Evolutionary conservation across 306 rosid species (phyloP), one percentile per base, ranked within the genome.

Genomic region (Crotalaria pallida): DNA sequence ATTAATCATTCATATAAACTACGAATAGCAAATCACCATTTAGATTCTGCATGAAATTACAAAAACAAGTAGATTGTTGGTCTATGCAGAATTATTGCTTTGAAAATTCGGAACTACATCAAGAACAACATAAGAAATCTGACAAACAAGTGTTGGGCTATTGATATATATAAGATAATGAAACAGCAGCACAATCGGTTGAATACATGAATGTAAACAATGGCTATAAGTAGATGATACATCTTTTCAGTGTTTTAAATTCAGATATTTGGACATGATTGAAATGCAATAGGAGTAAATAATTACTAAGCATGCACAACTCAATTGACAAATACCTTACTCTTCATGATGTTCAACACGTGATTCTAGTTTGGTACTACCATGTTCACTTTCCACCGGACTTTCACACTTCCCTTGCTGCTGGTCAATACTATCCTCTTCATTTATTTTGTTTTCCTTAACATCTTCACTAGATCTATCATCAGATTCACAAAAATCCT

Each of bases 381-480:
- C 49, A 15, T 75, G 48, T 65, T 53, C 76, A 36, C 71, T 62
- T 34, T 34, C 64, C 45, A 70, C 55, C 47, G 72, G 65, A 47
- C 12, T 44, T 29, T 53, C 73, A 31, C 51, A 61, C 34, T 34
- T 67, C 48, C 48, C 45, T 7, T 29, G 74, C 51, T 75, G 74
- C 38, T 67, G 73, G 13, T 72, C 74, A 58, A 26, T 7, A 58
- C 64, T 40, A 45, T 34, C 29, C 72, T 16, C 51, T 74, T 84
- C 84, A 71, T 12, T 68, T 57, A 40, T n/a, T 41, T 64, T 4
- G 24, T 80, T 70, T 56, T 73, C 50, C 58, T 29, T 51, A 17
- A n/a, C 58, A 29, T 69, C 80, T 63, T 77, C 77, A 49, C 66
- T 38, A 58, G 7, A 21, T 49, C 27, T 41, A 57, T 41, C 23